Base-by-base conservation (phyloP, 805 yeast genomes). In the Candida chilensis region DNA sequence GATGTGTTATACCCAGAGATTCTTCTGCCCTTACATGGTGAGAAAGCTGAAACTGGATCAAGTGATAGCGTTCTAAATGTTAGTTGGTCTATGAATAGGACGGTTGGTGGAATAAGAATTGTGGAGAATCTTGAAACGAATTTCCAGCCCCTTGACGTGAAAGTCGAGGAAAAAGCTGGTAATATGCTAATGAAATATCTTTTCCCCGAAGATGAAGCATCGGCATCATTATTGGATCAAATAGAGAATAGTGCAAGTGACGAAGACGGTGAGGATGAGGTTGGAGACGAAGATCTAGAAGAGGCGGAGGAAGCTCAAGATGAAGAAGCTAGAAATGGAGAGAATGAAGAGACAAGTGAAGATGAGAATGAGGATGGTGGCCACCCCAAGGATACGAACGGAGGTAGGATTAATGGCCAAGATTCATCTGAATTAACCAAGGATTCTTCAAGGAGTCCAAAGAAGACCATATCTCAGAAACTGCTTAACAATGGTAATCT, bases 91-190 rank as follows among this genome's bases (percentile, higher is more conserved):
- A 72, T 82, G 77, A 70, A 79, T 30, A 73, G 71, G 32, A 86
- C 94, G 0, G 80, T 90, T 33, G 97, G 96, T 19, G 97, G 97
- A 7, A 86, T 88, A 29, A 71, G 82, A n/a, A 77, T 88, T 16
- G 63, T 88, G 55, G 76, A 74, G 35, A 58, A 67, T 30, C 78
- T 84, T 16, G 72, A 71, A 21, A 60, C 84, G 13, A 51, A 56
- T 2, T 49, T 85, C 12, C 66, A 70, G 31, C 95, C 95, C 1
- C 42, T 88, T 36, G 74, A 73, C 36, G 42, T 90, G 3, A 81
- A 78, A 39, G 48, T 90, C 21, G 96, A 88, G 37, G 82, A 80
- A 38, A 60, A 57, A 1, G 73, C 88, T 0, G 80, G 87, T 1
- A 68, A 67, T 22, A 70, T 66, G 40, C 48, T 88, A 16, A 60